Evolutionary conservation across 192 early-diverging fungal genomes (phyloP).

Genomic region (Neocallimastix lanati): DNA sequence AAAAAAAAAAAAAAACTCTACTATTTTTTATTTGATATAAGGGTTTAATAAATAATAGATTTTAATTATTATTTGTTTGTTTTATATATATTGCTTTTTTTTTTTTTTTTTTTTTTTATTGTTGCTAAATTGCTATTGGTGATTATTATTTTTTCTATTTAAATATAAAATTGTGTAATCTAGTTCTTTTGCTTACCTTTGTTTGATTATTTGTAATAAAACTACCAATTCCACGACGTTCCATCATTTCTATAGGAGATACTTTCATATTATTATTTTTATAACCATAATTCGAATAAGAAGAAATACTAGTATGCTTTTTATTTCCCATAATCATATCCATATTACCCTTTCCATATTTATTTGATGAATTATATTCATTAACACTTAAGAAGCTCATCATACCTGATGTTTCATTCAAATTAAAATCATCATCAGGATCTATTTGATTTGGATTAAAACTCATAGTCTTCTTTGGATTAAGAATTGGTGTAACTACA

Average conservation of each 20-base stretch:
- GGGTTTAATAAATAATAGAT: too few relatives aligned
- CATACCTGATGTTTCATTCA: not conserved
- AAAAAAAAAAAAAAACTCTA: too few relatives aligned
- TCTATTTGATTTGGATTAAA: not conserved
- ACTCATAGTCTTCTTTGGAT: not conserved
- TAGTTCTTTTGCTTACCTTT: not conserved
- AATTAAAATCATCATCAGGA: not conserved
- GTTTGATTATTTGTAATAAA: not conserved
- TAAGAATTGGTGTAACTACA: not conserved
- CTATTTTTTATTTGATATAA: too few relatives aligned
- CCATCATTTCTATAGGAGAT: not conserved
- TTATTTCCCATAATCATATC: not conserved
- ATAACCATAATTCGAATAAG: not conserved
- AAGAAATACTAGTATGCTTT: not conserved
- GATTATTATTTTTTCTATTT: too few relatives aligned
- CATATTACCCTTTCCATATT: too few relatives aligned
- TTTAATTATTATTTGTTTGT: too few relatives aligned
- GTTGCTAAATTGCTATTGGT: too few relatives aligned
- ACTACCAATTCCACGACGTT: not conserved
- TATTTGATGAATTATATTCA: not conserved
- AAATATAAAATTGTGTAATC: not conserved
- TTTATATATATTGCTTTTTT: too few relatives aligned
- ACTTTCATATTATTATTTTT: not conserved
- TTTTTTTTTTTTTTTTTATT: too few relatives aligned
- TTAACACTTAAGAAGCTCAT: not conserved